phyloP scores from a whole-genome alignment of 192 early-diverging fungal species.

The Gaertneriomyces semiglobifer region DNA sequence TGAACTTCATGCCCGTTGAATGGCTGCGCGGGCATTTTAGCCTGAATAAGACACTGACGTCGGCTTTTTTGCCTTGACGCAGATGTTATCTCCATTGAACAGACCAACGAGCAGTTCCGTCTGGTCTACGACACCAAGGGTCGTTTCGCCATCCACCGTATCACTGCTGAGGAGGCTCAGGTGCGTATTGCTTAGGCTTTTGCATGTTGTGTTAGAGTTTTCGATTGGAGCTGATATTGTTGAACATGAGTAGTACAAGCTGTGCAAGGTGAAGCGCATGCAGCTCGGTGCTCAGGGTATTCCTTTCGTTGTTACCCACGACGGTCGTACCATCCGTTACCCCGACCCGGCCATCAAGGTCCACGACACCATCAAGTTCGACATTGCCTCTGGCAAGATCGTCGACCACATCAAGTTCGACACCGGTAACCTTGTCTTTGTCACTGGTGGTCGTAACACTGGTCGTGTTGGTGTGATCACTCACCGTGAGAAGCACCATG shows the following conservation, averaged over 20 bases:
- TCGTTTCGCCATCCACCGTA: slow-evolving; percentile 99
- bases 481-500: slow-evolving; percentile 94
- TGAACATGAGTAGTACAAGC: slow-evolving; percentile 71
- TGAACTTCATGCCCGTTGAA: slow-evolving; percentile 3
- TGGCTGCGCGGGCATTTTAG: slow-evolving; percentile 20
- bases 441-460: slow-evolving; percentile 98
- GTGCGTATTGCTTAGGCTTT: slow-evolving; percentile 10
- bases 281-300: slow-evolving; percentile 94
- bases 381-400: slow-evolving; percentile 91
- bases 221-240: neutral
- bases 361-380: slow-evolving; percentile 98
- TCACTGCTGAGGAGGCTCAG: slow-evolving; percentile 95
- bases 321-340: slow-evolving; percentile 99
- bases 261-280: slow-evolving; percentile 96
- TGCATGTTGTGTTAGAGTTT: neutral
- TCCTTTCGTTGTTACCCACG: slow-evolving; percentile 96
- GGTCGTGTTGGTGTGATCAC: slow-evolving; percentile 96
- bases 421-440: slow-evolving; percentile 91
- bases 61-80: neutral
- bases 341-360: slow-evolving; percentile 99
- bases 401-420: slow-evolving; percentile 96
- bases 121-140: slow-evolving; percentile 99
- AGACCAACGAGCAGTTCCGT: slow-evolving; percentile 99
- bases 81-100: slow-evolving; percentile 90
- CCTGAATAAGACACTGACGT: neutral